A percentile compares a stretch with the other conserved stretches of the same genome.
phyloP scores from a whole-genome alignment of 495 filamentous ascomycete genomes.

The Patellaria atrata region DNA sequence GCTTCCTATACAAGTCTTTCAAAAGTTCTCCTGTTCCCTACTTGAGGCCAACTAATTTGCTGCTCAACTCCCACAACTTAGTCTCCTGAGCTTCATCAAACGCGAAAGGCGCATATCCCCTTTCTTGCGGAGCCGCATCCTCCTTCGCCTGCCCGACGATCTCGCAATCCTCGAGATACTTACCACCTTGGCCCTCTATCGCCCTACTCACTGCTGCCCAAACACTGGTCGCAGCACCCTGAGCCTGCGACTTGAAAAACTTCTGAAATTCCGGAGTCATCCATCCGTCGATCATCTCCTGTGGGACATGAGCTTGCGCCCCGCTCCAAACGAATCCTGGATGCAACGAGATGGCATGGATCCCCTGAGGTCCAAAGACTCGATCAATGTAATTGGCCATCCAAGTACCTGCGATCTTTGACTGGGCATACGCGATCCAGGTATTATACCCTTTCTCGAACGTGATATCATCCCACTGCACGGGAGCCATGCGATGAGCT shows the following conservation, averaged over 20 bases:
- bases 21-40: no score
- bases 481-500: no score
- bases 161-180: constrained; percentile 29
- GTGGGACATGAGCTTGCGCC: constrained; percentile 14
- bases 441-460: no score
- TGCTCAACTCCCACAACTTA: constrained; percentile 14
- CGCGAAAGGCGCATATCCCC: constrained; percentile 12
- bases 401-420: neutral
- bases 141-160: constrained; percentile 15
- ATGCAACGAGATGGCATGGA: constrained; percentile 15
- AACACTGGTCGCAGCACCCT: constrained; percentile 31
- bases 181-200: constrained; percentile 28
- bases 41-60: constrained; percentile 17
- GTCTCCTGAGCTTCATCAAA: constrained; percentile 16
- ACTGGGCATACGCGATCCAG: constrained; percentile 2
- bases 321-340: constrained; percentile 16
- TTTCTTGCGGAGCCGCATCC: neutral
- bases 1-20: no score
- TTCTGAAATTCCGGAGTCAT: constrained; percentile 3
- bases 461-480: no score
- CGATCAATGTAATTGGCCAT: constrained; percentile 15
- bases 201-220: constrained; percentile 29
- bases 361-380: constrained; percentile 3
- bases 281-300: constrained; percentile 14
- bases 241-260: constrained; percentile 13